Evolutionary conservation across 148 eudicot genomes (phyloP).

Genomic region (Diospyros kaki): DNA sequence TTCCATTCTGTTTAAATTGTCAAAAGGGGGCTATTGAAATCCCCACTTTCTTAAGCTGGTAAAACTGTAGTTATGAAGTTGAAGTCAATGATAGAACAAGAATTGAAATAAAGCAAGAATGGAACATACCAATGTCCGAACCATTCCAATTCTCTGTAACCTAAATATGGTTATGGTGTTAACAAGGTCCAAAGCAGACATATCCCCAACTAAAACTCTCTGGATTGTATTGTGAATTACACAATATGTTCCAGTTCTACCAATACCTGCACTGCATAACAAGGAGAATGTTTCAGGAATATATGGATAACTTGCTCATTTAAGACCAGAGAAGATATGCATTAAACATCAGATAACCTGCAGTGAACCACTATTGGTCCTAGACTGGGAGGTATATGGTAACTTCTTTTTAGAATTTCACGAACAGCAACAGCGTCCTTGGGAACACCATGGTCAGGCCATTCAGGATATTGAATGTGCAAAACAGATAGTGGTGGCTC

Average conservation of each 20-base stretch:
- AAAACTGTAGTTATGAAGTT: neutral
- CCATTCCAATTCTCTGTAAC: constrained; percentile 94
- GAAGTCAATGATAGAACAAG: neutral
- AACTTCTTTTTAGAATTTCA: constrained; percentile 67
- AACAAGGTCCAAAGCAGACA: constrained; percentile 76
- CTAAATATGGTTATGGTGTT: constrained; percentile 60
- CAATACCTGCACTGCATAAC: constrained; percentile 89
- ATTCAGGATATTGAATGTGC: constrained; percentile 92
- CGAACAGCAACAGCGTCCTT: constrained; percentile 71
- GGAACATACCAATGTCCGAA: constrained; percentile 75
- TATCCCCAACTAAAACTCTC: constrained; percentile 75
- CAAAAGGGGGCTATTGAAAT: neutral
- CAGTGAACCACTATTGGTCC: constrained; percentile 96
- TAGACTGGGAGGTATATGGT: constrained; percentile 43
- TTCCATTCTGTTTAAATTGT: neutral
- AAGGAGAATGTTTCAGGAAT: constrained; percentile 19
- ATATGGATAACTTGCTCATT: constrained; percentile 3
- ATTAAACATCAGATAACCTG: constrained; percentile 49
- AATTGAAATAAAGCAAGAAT: constrained; percentile 8
- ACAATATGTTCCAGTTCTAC: constrained; percentile 96
- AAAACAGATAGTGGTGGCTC: constrained; percentile 74
- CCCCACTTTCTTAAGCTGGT: neutral
- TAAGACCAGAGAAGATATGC: neutral
- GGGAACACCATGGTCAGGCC: constrained; percentile 99
- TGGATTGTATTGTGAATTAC: constrained; percentile 75